Conservation (phyloP, 768 basidiomycete genomes). For the Lentinula sp. region DNA sequence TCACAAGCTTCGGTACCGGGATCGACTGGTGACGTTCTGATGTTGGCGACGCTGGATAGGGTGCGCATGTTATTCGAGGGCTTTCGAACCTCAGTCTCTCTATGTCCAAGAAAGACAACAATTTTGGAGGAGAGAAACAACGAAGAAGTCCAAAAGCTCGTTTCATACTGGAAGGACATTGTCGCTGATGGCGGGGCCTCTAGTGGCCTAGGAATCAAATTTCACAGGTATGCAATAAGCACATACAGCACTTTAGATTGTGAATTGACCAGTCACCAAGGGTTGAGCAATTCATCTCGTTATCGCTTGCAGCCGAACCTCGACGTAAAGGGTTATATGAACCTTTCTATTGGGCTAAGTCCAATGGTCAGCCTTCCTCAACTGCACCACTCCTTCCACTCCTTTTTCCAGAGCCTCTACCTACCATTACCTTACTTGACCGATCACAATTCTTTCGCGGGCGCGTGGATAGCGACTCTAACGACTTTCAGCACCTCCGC, state of each 20-base stretch:
- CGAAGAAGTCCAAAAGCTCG: slow-evolving; percentile 40
- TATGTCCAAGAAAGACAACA: slow-evolving; percentile 40
- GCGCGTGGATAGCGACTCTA: slow-evolving; percentile 63
- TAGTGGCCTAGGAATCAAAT: slow-evolving; percentile 45
- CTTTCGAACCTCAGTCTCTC: slow-evolving; percentile 42
- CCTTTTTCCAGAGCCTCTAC: slow-evolving; percentile 71
- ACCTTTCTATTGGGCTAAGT: slow-evolving; percentile 64
- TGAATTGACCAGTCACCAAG: slow-evolving; percentile 23
- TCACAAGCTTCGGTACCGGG: slow-evolving; percentile 32
- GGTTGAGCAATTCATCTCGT: slow-evolving; percentile 71
- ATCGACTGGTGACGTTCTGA: slow-evolving; percentile 37
- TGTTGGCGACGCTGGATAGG: slow-evolving; percentile 30
- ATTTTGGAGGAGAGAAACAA: slow-evolving; percentile 30
- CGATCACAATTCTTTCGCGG: slow-evolving; percentile 58
- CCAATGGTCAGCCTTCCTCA: slow-evolving; percentile 25
- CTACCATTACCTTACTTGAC: slow-evolving; percentile 63
- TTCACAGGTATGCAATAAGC: slow-evolving; percentile 46
- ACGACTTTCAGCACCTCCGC: slow-evolving; percentile 57
- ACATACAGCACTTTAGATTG: slow-evolving; percentile 3
- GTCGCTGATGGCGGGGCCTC: slow-evolving; percentile 32
- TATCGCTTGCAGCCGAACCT: slow-evolving; percentile 72
- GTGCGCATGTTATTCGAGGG: slow-evolving; percentile 46
- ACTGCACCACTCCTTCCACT: slow-evolving; percentile 55
- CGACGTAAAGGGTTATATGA: slow-evolving; percentile 71
- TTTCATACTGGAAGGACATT: slow-evolving; percentile 52